phyloP scores from a whole-genome alignment of 2,329 filamentous ascomycete genomes.

The Emmonsiellopsis sp. region DNA sequence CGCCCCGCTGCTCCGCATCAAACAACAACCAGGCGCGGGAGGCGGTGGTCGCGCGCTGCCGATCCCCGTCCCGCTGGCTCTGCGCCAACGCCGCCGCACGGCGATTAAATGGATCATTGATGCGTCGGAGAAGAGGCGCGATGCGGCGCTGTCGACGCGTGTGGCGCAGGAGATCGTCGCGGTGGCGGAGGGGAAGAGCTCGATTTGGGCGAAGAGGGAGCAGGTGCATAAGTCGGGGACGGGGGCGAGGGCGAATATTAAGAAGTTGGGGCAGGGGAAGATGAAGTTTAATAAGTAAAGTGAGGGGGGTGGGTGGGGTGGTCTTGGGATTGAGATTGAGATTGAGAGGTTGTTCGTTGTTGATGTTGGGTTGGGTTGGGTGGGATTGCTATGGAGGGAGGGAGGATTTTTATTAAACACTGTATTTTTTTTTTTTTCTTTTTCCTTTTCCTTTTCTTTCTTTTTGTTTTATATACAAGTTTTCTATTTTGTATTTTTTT shows the following conservation, averaged over 20 bases:
- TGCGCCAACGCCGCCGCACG: constrained; percentile 64
- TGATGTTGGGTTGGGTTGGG: no score
- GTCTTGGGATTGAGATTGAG: neutral
- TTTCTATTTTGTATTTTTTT: neutral
- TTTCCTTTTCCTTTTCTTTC: neutral
- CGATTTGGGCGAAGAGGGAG: constrained; percentile 73
- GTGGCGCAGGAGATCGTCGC: constrained; percentile 79
- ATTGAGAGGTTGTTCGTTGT: neutral
- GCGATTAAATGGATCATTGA: constrained; percentile 87
- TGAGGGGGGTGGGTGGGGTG: neutral
- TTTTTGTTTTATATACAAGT: neutral
- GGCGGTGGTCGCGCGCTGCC: constrained; percentile 81
- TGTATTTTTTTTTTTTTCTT: neutral
- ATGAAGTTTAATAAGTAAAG: neutral
- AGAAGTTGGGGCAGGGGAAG: neutral
- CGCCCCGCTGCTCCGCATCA: constrained; percentile 75
- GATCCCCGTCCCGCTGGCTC: constrained; percentile 65
- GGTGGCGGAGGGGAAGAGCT: constrained; percentile 76
- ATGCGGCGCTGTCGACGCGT: constrained; percentile 62
- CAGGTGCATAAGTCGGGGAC: constrained; percentile 73
- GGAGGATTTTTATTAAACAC: no score
- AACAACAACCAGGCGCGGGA: constrained; percentile 63
- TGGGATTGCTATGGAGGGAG: no score
- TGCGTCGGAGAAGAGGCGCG: constrained; percentile 67
- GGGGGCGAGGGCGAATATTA: constrained; percentile 63